Evolutionary conservation across 2,329 filamentous ascomycete species (phyloP).

Genomic region (Xylariaceae sp.): DNA sequence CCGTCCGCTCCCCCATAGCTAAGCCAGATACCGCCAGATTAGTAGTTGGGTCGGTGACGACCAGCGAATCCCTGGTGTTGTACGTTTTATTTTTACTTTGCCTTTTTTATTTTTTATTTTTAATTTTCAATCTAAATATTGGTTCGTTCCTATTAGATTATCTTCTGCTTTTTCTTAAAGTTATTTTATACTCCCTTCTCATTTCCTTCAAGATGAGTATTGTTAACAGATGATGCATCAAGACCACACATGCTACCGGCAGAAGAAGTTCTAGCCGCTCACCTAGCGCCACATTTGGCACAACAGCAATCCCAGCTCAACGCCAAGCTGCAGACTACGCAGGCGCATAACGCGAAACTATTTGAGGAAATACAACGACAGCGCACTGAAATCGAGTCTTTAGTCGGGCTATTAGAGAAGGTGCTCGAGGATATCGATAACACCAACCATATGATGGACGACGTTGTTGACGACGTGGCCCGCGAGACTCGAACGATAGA

Average conservation of each 20-base stretch:
- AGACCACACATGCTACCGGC: conserved; percentile 64
- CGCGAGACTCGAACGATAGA: conserved; percentile 55
- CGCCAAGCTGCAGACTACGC: conserved; percentile 60
- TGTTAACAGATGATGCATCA: conserved; percentile 4
- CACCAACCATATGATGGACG: conserved; percentile 56
- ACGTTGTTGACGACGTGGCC: conserved; percentile 55
- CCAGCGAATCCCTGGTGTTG: conserved; percentile 44
- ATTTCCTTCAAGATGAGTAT: neutral
- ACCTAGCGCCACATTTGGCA: conserved; percentile 59
- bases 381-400: conserved; percentile 58
- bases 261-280: conserved; percentile 57
- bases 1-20: conserved; percentile 43
- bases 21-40: conserved; percentile 40
- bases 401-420: conserved; percentile 57
- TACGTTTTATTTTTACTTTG: conserved; percentile 36
- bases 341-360: conserved; percentile 61
- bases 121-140: neutral
- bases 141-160: neutral
- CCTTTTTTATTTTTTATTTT: neutral
- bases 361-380: conserved; percentile 59
- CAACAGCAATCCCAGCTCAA: conserved; percentile 62
- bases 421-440: conserved; percentile 60
- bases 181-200: too few relatives aligned
- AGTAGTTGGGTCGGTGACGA: conserved; percentile 45
- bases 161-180: neutral